phyloP scores from a whole-genome alignment of 345 rosid genomes.

The Brassica cretica region DNA sequence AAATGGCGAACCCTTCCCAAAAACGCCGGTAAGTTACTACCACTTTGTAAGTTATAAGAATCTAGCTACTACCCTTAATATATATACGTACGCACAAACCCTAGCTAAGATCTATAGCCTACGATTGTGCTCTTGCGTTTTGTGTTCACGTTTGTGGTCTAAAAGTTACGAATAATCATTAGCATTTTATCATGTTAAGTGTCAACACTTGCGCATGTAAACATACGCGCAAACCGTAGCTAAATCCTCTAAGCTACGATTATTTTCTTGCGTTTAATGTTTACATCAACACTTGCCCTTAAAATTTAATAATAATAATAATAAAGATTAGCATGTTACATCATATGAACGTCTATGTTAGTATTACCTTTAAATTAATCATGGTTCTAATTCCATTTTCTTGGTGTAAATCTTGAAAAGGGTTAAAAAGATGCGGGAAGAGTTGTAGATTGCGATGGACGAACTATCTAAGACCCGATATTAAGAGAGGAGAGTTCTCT shows the following conservation, averaged over 20 bases:
- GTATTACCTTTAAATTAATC: not conserved
- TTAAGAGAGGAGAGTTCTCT: slow-evolving; percentile 43
- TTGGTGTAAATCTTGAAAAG: slow-evolving; percentile 29
- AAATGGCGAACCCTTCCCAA: slow-evolving; percentile 81
- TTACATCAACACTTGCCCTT: not conserved
- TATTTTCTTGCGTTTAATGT: slow-evolving; percentile 1
- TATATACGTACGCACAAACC: not conserved
- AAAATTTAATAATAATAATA: not conserved
- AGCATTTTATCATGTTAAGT: slow-evolving; percentile 2
- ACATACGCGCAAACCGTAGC: not conserved
- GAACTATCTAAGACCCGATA: slow-evolving; percentile 43
- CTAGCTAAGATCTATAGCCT: not conserved
- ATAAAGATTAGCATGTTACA: not conserved
- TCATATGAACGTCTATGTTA: not conserved
- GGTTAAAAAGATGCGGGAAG: slow-evolving; percentile 41
- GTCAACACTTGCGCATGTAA: not conserved
- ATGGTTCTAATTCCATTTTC: slow-evolving; percentile 1
- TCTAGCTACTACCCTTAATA: not conserved
- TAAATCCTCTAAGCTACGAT: not conserved
- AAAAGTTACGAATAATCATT: not conserved
- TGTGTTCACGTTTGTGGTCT: not conserved
- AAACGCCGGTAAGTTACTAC: slow-evolving; percentile 61
- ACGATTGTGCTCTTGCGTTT: not conserved
- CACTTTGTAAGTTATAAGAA: not conserved
- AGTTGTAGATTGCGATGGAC: slow-evolving; percentile 46